Conservation (phyloP, 2,329 filamentous ascomycete genomes). For the Alternaria triticina region DNA sequence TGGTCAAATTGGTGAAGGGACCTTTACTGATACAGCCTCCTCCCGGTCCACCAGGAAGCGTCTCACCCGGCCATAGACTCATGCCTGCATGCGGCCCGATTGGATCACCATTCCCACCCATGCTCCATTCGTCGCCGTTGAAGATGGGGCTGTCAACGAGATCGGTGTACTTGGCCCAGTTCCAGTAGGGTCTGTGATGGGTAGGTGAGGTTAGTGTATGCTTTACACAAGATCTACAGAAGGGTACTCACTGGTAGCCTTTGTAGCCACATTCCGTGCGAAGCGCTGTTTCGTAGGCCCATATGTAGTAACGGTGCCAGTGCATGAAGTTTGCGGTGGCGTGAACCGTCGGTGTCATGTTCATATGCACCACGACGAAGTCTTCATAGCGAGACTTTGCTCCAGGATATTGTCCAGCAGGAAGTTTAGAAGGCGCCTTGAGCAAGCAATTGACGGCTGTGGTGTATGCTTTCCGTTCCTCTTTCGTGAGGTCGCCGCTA, state of each 20-base stretch:
- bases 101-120: conserved; percentile 56
- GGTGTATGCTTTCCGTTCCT: conserved; percentile 43
- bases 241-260: conserved; percentile 37
- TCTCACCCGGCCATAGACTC: conserved; percentile 21
- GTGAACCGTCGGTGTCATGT: conserved; percentile 39
- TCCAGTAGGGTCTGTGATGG: conserved; percentile 54
- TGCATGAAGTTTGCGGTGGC: conserved; percentile 42
- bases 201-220: neutral
- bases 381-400: conserved; percentile 44
- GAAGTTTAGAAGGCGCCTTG: conserved; percentile 33
- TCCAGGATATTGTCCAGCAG: conserved; percentile 35
- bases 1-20: conserved; percentile 55
- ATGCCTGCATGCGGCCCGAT: conserved; percentile 21
- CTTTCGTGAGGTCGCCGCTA: conserved; percentile 37
- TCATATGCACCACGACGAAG: conserved; percentile 43
- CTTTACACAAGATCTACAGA: neutral
- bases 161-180: conserved; percentile 60
- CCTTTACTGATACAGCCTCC: conserved; percentile 63
- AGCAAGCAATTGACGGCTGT: conserved; percentile 42
- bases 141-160: conserved; percentile 59
- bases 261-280: conserved; percentile 51
- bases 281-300: conserved; percentile 52
- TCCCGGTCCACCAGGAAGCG: conserved; percentile 57
- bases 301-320: conserved; percentile 54
- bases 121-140: conserved; percentile 59